Evolutionary conservation across 2,329 filamentous ascomycete species (phyloP).

Genomic region (Byssothecium circinans): DNA sequence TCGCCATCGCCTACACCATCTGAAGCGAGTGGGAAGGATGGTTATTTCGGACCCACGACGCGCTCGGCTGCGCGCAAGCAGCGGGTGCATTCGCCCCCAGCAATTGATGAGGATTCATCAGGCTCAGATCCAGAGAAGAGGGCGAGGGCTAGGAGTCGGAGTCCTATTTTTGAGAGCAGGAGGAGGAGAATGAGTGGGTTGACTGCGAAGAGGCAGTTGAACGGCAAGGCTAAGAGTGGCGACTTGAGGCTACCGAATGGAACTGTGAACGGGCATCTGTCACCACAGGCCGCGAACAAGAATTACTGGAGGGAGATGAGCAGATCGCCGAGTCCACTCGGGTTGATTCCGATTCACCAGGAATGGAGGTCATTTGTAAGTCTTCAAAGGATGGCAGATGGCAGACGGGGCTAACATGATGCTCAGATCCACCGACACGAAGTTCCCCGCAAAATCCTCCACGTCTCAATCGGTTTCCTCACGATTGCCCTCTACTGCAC

Average conservation of each 20-base stretch:
- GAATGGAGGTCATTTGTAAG: slow-evolving; percentile 84
- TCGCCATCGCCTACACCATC: slow-evolving; percentile 73
- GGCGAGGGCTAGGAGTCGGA: slow-evolving; percentile 71
- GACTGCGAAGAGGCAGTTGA: slow-evolving; percentile 50
- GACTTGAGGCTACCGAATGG: slow-evolving; percentile 47
- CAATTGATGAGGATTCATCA: slow-evolving; percentile 65
- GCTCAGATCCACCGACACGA: slow-evolving; percentile 83
- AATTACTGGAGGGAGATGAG: slow-evolving; percentile 87
- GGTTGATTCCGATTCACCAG: slow-evolving; percentile 91
- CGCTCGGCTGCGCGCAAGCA: slow-evolving; percentile 70
- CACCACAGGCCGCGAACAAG: slow-evolving; percentile 63
- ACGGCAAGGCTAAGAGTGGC: slow-evolving; percentile 28
- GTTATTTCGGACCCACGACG: slow-evolving; percentile 74
- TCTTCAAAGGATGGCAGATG: slow-evolving; percentile 6
- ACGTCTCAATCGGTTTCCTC: slow-evolving; percentile 95
- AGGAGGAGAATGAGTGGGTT: slow-evolving; percentile 55
- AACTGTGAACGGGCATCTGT: slow-evolving; percentile 68
- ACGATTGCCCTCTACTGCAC: slow-evolving; percentile 82
- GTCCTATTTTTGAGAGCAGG: slow-evolving; percentile 56
- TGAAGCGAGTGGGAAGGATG: slow-evolving; percentile 54
- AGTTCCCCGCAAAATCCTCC: slow-evolving; percentile 88
- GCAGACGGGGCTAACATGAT: slow-evolving; percentile 19
- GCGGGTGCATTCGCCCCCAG: slow-evolving; percentile 58
- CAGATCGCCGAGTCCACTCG: slow-evolving; percentile 87
- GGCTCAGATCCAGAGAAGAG: slow-evolving; percentile 58